A percentile compares a stretch with the other conserved stretches of the same genome.
These are phyloP conservation scores for Zygnema cylindricum DNA, from an alignment of 139 green algal species.

Conservation along the genomic window DNA sequence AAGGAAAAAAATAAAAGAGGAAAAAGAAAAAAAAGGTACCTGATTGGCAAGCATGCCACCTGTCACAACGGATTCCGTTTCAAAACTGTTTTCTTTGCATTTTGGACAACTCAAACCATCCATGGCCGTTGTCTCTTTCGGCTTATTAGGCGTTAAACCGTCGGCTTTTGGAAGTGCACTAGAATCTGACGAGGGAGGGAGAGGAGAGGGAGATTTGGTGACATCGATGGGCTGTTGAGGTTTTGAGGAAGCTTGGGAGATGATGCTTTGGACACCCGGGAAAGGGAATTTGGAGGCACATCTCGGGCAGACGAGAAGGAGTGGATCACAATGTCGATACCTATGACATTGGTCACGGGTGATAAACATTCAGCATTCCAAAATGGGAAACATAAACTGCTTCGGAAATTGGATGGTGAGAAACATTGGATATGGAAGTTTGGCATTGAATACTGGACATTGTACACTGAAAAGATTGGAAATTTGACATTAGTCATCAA, in stretches of 20 bases:
- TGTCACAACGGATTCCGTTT: neutral
- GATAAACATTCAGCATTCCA: no score
- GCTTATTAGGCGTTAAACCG: no score
- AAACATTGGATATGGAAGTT: no score
- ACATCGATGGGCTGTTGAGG: neutral
- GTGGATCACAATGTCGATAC: conserved; percentile 48
- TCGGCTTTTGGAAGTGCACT: conserved; percentile 11
- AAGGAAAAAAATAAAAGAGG: no score
- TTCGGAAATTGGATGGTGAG: no score
- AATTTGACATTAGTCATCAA: no score
- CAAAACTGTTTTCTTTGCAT: conserved; percentile 11
- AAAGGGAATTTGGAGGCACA: conserved; percentile 52
- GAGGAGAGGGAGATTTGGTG: neutral
- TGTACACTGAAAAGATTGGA: no score
- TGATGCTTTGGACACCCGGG: conserved; percentile 11
- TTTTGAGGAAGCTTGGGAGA: conserved; percentile 11
- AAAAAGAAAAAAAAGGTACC: conserved; percentile 26
- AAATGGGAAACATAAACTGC: no score
- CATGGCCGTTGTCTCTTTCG: no score
- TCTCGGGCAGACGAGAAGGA: conserved; percentile 40
- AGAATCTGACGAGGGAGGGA: neutral
- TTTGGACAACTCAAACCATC: conserved; percentile 16
- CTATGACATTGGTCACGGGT: no score
- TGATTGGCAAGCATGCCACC: conserved; percentile 59
- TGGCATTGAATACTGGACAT: no score